Percentiles rank a stretch among this genome's conserved stretches.
Evolutionary conservation across 768 basidiomycete genomes (phyloP).

Genomic region (Tricholomella constricta): DNA sequence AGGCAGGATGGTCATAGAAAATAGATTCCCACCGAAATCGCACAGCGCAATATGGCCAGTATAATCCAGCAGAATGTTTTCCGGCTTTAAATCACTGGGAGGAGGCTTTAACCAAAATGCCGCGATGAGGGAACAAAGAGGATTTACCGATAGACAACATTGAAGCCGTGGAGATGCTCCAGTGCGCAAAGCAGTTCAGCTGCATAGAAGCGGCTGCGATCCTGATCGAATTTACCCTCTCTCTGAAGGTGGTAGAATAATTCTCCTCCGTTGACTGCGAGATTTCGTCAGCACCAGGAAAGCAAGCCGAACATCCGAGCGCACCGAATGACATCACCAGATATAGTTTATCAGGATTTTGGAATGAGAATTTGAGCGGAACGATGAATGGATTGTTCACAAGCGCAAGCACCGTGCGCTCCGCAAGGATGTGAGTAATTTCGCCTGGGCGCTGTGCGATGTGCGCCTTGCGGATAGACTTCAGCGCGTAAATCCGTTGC

Average conservation of each 20-base stretch:
- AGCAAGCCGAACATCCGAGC: slow-evolving; percentile 24
- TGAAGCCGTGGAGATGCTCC: slow-evolving; percentile 96
- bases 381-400: slow-evolving; percentile 99
- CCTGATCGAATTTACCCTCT: slow-evolving; percentile 95
- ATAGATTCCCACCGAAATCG: slow-evolving; percentile 72
- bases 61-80: slow-evolving; percentile 97
- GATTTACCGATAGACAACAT: slow-evolving; percentile 92
- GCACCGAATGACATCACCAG: slow-evolving; percentile 94
- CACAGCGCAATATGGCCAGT: slow-evolving; percentile 98
- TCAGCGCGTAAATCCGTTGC: slow-evolving; percentile 94
- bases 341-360: slow-evolving; percentile 96
- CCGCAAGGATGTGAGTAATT: slow-evolving; percentile 97
- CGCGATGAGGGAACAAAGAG: not conserved
- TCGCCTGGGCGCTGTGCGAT: slow-evolving; percentile 96
- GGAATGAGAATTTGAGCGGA: slow-evolving; percentile 98
- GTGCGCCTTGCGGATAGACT: slow-evolving; percentile 97
- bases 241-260: slow-evolving; percentile 97
- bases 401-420: slow-evolving; percentile 93
- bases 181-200: slow-evolving; percentile 95
- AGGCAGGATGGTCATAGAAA: not conserved
- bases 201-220: slow-evolving; percentile 93
- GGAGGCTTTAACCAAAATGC: not conserved
- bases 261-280: slow-evolving; percentile 91
- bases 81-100: slow-evolving; percentile 89
- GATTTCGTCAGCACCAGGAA: slow-evolving; percentile 1